Evolutionary conservation across 202 grass and related monocot species (phyloP).

Genomic region (Setaria viridis): DNA sequence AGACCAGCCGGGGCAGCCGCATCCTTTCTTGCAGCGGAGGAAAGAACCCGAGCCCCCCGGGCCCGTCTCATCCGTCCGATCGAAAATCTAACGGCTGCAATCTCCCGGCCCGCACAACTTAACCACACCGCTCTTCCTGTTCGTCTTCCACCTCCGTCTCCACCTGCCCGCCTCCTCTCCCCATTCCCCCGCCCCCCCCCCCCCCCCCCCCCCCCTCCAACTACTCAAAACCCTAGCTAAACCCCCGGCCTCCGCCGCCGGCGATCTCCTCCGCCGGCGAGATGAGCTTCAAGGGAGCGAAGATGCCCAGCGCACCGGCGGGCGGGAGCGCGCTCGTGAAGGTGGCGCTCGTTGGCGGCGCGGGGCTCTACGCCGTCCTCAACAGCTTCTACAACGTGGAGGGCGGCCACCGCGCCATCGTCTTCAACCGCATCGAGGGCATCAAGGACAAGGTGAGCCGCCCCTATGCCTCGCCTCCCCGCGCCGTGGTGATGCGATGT

Average conservation of each 20-base stretch:
- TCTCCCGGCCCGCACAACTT: neutral
- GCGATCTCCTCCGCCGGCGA: neutral
- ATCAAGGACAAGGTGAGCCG: slow-evolving; percentile 80
- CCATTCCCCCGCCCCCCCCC: no score
- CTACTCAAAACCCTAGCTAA: slow-evolving; percentile 54
- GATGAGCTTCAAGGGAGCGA: slow-evolving; percentile 70
- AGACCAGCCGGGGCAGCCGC: neutral
- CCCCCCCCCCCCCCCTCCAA: neutral
- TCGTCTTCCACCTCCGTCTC: neutral
- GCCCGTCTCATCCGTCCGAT: slow-evolving; percentile 12
- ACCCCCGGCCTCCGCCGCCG: neutral
- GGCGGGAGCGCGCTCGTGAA: slow-evolving; percentile 47
- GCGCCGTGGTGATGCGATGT: neutral
- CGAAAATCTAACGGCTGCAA: slow-evolving; percentile 6
- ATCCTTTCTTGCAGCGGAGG: slow-evolving; percentile 44
- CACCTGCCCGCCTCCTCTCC: neutral
- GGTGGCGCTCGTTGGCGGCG: slow-evolving; percentile 65
- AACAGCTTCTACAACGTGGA: slow-evolving; percentile 95
- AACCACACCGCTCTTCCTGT: neutral
- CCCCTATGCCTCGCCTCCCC: neutral
- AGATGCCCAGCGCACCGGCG: slow-evolving; percentile 50
- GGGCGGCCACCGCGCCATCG: slow-evolving; percentile 92
- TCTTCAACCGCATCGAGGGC: slow-evolving; percentile 92
- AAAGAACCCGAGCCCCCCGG: slow-evolving; percentile 18
- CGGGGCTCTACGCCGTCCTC: slow-evolving; percentile 51